Evolutionary conservation across 805 yeast species (phyloP), one percentile per base, ranked within the genome.

Genomic region (Candida railenensis): DNA sequence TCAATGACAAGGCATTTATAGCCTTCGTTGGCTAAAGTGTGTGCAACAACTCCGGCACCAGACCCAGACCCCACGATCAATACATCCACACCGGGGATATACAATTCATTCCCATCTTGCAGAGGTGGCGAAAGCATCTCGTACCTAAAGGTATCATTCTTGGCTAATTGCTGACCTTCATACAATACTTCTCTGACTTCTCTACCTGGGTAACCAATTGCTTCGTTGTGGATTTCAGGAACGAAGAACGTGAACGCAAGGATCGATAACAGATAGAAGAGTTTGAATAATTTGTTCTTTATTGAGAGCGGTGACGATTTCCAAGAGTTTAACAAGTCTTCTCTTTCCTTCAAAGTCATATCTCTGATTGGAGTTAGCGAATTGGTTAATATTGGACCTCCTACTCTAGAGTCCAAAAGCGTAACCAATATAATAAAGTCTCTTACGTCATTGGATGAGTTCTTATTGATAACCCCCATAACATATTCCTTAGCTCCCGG

Each of bases 31-130:
- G 76, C 58, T 36, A 79, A 66, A 1, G 76, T 66, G 40, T 71
- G 70, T 3, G 81, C 83, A 0, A 67, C 75, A 0, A 78, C 83
- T 4, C 82, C 81, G 1, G 80, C 79, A 4, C 81, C 78, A 11
- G 76, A 57, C 1, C 84, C 84, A 3, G 80, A 73, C 3, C 84
- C 83, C 34, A 78, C 64, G 34, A 79, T 66, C 11, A 74, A 58
- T 2, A 63, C 80, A 48, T 78, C 82, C 25, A 69, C 51, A n/a
- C 65, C 58, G 4, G 73, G 70, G 38, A 71, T 44, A 45, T 64
- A 59, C 34, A 71, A 58, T 47, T 67, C 73, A 3, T 51, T 41
- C 14, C 58, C 59, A 8, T 65, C 60, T 11, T 53, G 43, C 1
- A 37, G 48, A 7, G 74, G 74, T 32, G 66, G 59, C 1, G 53